Base-by-base conservation (phyloP, 225 moss, liverwort and hornwort genomes). In the Polytrichum commune region DNA sequence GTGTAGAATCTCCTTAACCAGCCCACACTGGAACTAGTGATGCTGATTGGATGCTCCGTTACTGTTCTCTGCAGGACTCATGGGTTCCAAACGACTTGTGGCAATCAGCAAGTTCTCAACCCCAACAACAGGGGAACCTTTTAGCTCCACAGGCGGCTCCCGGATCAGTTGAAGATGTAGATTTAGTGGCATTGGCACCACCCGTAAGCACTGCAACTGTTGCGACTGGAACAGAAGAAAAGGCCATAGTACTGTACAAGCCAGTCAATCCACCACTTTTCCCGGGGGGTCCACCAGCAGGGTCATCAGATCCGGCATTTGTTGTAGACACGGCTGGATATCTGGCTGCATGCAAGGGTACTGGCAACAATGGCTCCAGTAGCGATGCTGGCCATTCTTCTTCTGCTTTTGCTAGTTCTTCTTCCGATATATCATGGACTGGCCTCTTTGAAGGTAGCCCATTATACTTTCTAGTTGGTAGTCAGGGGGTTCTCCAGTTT, bases 361-460 rank as follows among this genome's bases (percentile, higher is more conserved):
- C 88, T 84, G 90, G 80, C 86, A 87, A 87, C 83, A 83, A 82
- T 85, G 83, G 86, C 75, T 68, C 78, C 76, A 71, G 53, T 80
- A 84, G 75, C 72, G 88, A 76, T 86, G 78, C 82, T 82, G 78
- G 86, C 79, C 85, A 76, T 74, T 76, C 83, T 86, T 85, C 84
- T 79, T 85, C 88, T 85, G 88, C 86, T 84, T 89, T 90, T 82
- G 86, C 83, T 93, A 85, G 71, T 91, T 86, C 89, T 85, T 77
- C 84, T 82, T 80, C 85, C 88, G 90, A 89, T 89, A 77, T 79
- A 78, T 86, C 82, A 81, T 89, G 89, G 81, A 78, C 86, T 93
- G 90, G 86, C 85, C 88, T 93, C 83, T 86, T 91, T 79, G 85
- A 90, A 90, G 93, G 91, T 93, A 90, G 93, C 86, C 86, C 91